phyloP scores from a whole-genome alignment of 805 yeast species.

The Hanseniaspora jakobsenii region DNA sequence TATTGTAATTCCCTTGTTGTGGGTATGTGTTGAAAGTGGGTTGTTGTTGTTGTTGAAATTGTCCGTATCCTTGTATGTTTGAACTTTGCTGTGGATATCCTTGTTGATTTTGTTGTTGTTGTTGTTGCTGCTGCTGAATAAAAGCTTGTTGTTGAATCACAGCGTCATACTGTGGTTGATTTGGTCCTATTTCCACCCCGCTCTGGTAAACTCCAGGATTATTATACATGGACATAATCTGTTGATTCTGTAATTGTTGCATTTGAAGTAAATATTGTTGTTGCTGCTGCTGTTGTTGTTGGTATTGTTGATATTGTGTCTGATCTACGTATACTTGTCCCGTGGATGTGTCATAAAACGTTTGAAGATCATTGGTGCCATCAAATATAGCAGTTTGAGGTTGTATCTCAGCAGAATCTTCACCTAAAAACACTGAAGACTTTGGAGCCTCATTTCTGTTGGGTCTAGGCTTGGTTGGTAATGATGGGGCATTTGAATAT shows the following conservation, averaged over 20 bases:
- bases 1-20: no score
- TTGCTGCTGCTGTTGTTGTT: constrained; percentile 17
- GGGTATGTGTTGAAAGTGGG: no score
- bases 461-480: constrained; percentile 33
- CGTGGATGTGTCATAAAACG: constrained; percentile 59
- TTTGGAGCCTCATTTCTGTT: constrained; percentile 25
- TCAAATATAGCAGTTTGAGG: constrained; percentile 23
- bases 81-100: constrained; percentile 18
- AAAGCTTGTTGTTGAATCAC: constrained; percentile 22
- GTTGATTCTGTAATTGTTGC: constrained; percentile 16
- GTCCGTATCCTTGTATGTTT: constrained; percentile 19
- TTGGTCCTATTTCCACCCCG: constrained; percentile 24
- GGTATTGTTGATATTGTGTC: constrained; percentile 7
- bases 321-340: constrained; percentile 60
- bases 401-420: constrained; percentile 1
- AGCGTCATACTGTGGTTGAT: constrained; percentile 26
- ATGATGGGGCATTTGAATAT: constrained; percentile 22
- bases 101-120: constrained; percentile 18
- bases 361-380: constrained; percentile 42
- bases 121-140: constrained; percentile 20
- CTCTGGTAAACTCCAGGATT: constrained; percentile 25
- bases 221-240: constrained; percentile 24
- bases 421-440: constrained; percentile 29
- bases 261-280: constrained; percentile 11
- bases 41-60: constrained; percentile 21